phyloP scores from a whole-genome alignment of 2,329 filamentous ascomycete genomes.

The Diaporthe velutina region DNA sequence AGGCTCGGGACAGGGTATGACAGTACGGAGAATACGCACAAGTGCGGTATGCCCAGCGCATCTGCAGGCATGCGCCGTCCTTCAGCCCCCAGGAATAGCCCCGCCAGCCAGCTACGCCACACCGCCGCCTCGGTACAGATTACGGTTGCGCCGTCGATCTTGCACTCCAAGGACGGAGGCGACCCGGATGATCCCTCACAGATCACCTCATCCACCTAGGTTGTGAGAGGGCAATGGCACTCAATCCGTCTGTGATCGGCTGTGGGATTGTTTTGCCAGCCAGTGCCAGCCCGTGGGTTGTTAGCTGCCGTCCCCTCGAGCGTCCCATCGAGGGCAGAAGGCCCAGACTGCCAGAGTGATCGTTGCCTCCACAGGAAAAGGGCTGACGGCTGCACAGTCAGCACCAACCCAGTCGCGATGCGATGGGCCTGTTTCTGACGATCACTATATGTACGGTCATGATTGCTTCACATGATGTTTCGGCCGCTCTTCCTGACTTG shows the following conservation, averaged over 20 bases:
- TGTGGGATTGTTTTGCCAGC: constrained; percentile 10
- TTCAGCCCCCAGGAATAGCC: constrained; percentile 12
- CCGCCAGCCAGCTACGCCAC: constrained; percentile 20
- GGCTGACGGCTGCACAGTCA: constrained; percentile 21
- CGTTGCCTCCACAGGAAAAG: constrained; percentile 16
- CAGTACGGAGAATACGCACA: not conserved
- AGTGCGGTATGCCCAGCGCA: not conserved
- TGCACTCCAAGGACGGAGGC: not conserved
- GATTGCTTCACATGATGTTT: constrained; percentile 23
- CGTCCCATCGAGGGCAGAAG: not conserved
- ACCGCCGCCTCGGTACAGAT: constrained; percentile 21
- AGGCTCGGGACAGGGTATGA: too few species aligned
- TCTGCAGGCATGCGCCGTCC: constrained; percentile 8
- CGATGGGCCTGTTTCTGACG: constrained; percentile 11
- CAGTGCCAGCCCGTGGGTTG: not conserved
- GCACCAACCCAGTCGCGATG: not conserved
- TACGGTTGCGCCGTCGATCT: constrained; percentile 16
- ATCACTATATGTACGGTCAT: constrained; percentile 7
- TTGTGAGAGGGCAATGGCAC: too few species aligned
- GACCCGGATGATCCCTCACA: constrained; percentile 21
- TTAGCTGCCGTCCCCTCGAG: not conserved
- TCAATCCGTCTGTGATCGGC: constrained; percentile 7
- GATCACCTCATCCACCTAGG: not conserved
- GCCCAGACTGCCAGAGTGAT: constrained; percentile 1
- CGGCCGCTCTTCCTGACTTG: not conserved